phyloP scores from a whole-genome alignment of 2,329 filamentous ascomycete genomes.

The Hypocrella siamensis region DNA sequence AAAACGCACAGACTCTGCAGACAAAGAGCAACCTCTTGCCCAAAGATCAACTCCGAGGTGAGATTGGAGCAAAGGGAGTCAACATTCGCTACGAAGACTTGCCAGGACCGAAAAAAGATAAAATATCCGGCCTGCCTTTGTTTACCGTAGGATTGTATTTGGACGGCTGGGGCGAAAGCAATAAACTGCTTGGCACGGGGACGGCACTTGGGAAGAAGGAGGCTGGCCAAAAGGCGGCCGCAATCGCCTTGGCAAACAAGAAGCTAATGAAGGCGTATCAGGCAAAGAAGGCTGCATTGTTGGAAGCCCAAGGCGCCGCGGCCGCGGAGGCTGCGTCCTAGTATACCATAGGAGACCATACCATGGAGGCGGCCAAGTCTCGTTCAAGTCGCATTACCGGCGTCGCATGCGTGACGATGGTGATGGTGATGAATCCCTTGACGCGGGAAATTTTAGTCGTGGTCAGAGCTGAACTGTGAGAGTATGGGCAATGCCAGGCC shows the following conservation, averaged over 20 bases:
- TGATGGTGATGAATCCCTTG: too few relatives aligned
- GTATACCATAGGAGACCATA: neutral
- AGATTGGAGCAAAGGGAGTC: constrained; percentile 40
- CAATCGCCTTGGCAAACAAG: constrained; percentile 47
- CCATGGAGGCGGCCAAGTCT: too few relatives aligned
- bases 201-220: constrained; percentile 52
- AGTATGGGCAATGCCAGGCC: too few relatives aligned
- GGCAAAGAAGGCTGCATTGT: constrained; percentile 27
- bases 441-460: too few relatives aligned
- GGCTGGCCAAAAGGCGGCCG: constrained; percentile 51
- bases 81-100: constrained; percentile 46
- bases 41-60: constrained; percentile 15
- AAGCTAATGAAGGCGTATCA: constrained; percentile 39
- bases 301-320: neutral
- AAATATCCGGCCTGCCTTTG: constrained; percentile 34
- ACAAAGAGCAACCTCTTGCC: constrained; percentile 5
- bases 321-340: constrained; percentile 1
- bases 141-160: constrained; percentile 51
- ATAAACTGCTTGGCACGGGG: constrained; percentile 46
- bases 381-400: too few relatives aligned
- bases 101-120: constrained; percentile 35
- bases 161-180: constrained; percentile 51
- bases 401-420: too few relatives aligned
- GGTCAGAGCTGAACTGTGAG: too few relatives aligned
- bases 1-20: too few relatives aligned